Evolutionary conservation across 2,329 filamentous ascomycete genomes (phyloP).

Genomic region (Moelleriella libera): DNA sequence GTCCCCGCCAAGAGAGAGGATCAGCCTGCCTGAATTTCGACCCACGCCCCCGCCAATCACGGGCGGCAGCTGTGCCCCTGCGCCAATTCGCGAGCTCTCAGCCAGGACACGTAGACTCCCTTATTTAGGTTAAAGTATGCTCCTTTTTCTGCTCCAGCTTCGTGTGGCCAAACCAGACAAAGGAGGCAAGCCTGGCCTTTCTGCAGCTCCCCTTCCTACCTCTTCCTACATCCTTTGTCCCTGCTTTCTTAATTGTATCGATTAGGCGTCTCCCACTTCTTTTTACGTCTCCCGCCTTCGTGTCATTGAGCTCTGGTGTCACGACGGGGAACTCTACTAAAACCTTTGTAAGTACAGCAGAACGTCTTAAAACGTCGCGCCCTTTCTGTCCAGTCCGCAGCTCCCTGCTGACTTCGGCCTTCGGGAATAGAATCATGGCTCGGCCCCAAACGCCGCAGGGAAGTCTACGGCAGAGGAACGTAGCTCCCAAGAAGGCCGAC

Average conservation of each 20-base stretch:
- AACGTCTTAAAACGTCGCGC: too few relatives aligned
- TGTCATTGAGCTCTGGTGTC: too few relatives aligned
- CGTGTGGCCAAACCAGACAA: not conserved
- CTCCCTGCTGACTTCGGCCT: conserved; percentile 1
- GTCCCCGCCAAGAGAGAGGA: too few relatives aligned
- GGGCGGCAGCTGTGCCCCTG: not conserved
- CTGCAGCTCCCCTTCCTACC: not conserved
- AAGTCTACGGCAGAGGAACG: conserved; percentile 45
- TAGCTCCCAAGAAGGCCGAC: conserved; percentile 34
- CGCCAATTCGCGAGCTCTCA: not conserved
- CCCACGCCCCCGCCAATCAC: not conserved
- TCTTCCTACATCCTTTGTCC: too few relatives aligned
- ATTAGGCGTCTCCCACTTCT: too few relatives aligned
- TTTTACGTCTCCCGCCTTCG: too few relatives aligned
- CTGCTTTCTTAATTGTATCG: too few relatives aligned
- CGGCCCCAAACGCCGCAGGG: conserved; percentile 37
- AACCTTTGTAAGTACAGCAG: too few relatives aligned
- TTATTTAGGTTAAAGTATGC: not conserved
- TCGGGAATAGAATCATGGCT: conserved; percentile 24
- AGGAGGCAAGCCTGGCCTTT: not conserved
- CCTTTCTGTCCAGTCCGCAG: too few relatives aligned
- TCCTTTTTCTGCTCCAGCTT: not conserved
- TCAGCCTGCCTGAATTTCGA: not conserved
- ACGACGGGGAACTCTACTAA: too few relatives aligned
- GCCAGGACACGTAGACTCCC: not conserved